A percentile compares a stretch with the other conserved stretches of the same genome.
These are phyloP conservation scores for Juglanconis juglandina DNA, from an alignment of 2,329 filamentous ascomycete genomes.

Conservation along the genomic window DNA sequence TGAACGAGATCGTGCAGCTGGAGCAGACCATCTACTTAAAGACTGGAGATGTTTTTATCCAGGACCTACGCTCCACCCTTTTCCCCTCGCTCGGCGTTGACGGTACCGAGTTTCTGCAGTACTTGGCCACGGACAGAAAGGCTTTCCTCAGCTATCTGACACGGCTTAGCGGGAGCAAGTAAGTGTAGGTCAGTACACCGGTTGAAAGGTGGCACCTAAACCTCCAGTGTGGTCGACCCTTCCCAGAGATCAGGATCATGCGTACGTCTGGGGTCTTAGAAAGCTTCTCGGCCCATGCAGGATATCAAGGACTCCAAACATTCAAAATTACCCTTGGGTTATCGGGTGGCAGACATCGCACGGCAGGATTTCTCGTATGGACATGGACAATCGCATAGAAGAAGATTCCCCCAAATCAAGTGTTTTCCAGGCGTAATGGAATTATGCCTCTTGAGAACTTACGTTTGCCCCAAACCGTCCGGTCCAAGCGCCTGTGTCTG, in stretches of 20 bases:
- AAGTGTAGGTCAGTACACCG: not conserved
- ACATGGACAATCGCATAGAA: conserved; percentile 5
- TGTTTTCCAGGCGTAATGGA: not conserved
- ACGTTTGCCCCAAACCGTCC: not conserved
- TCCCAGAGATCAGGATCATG: not conserved
- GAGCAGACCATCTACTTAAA: conserved; percentile 90
- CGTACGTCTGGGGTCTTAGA: not conserved
- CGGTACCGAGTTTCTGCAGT: conserved; percentile 56
- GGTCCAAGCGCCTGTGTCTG: too few relatives aligned
- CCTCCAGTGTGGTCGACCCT: not conserved
- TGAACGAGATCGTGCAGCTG: conserved; percentile 80
- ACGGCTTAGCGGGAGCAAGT: conserved; percentile 31
- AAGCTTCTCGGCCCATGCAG: not conserved
- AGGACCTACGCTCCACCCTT: conserved; percentile 61
- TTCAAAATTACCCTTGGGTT: not conserved
- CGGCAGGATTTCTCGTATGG: not conserved
- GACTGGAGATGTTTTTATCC: conserved; percentile 77
- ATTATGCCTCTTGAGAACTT: not conserved
- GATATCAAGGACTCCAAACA: not conserved
- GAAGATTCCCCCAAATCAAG: conserved; percentile 16
- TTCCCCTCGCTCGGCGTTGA: conserved; percentile 64
- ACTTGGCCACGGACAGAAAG: conserved; percentile 60
- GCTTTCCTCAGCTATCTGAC: conserved; percentile 62
- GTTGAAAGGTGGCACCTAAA: not conserved
- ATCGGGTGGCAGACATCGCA: not conserved